Evolutionary conservation across 1,284 basidiomycete species (phyloP).

Genomic region (Schizopora paradoxa): DNA sequence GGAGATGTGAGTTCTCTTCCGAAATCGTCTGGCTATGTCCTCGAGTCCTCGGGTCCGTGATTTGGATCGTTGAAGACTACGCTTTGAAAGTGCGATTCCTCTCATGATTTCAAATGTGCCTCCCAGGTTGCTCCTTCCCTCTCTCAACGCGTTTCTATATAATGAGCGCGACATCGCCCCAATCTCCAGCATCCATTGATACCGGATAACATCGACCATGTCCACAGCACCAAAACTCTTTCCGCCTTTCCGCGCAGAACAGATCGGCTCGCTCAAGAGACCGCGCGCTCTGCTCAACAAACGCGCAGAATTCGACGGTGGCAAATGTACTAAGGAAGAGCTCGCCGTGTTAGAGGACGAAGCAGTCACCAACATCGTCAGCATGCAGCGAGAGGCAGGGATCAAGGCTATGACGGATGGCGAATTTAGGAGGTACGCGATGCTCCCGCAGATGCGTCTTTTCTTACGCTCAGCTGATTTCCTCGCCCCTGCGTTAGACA

Average conservation of each 20-base stretch:
- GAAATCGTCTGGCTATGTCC: too few relatives aligned
- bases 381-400: slow-evolving; percentile 36
- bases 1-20: too few relatives aligned
- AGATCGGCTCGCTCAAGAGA: slow-evolving; percentile 44
- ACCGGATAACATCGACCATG: too few relatives aligned
- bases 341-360: slow-evolving; percentile 40
- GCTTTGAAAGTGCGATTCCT: too few relatives aligned
- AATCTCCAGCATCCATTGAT: too few relatives aligned
- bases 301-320: slow-evolving; percentile 32
- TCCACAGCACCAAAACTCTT: slow-evolving; percentile 6
- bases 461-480: background rate
- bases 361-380: slow-evolving; percentile 38
- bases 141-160: too few relatives aligned
- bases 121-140: too few relatives aligned
- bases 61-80: too few relatives aligned
- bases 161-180: too few relatives aligned
- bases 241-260: slow-evolving; percentile 39
- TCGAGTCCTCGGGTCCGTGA: too few relatives aligned
- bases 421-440: slow-evolving; percentile 34
- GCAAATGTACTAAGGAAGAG: slow-evolving; percentile 31
- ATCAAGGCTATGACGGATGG: slow-evolving; percentile 46
- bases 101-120: too few relatives aligned
- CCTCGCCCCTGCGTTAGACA: too few relatives aligned
- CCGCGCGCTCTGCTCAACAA: slow-evolving; percentile 38
- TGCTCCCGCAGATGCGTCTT: background rate